phyloP scores from a whole-genome alignment of 768 basidiomycete species.

The Mrakia blollopis region DNA sequence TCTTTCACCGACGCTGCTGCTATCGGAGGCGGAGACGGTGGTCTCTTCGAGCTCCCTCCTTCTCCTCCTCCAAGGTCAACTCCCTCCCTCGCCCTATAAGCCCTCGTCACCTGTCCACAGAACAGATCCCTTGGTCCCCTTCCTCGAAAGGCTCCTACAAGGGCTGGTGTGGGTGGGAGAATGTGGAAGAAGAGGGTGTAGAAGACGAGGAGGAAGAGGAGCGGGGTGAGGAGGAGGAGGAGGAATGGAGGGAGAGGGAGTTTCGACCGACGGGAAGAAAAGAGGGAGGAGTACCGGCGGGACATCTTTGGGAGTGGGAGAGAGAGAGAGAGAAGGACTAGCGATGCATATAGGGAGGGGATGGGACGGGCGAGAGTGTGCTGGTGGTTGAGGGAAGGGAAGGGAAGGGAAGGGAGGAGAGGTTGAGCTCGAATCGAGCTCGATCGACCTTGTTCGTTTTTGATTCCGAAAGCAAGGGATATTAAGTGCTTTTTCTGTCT shows the following conservation, averaged over 20 bases:
- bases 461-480: too few species aligned
- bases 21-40: not conserved
- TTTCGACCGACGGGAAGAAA: not conserved
- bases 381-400: too few species aligned
- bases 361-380: too few species aligned
- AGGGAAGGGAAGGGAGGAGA: too few species aligned
- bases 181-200: not conserved
- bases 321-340: too few species aligned
- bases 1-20: not conserved
- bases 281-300: not conserved
- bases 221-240: not conserved
- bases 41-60: too few species aligned
- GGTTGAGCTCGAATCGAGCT: too few species aligned
- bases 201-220: not conserved
- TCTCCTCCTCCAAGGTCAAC: not conserved
- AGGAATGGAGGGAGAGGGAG: not conserved
- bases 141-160: not conserved
- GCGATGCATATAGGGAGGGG: too few species aligned
- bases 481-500: too few species aligned
- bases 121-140: conserved; percentile 3
- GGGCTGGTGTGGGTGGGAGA: not conserved
- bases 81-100: not conserved
- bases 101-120: not conserved
- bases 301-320: not conserved
- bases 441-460: too few species aligned